Evolutionary conservation across 2,329 filamentous ascomycete genomes (phyloP).

Genomic region (Penicillium sp.): DNA sequence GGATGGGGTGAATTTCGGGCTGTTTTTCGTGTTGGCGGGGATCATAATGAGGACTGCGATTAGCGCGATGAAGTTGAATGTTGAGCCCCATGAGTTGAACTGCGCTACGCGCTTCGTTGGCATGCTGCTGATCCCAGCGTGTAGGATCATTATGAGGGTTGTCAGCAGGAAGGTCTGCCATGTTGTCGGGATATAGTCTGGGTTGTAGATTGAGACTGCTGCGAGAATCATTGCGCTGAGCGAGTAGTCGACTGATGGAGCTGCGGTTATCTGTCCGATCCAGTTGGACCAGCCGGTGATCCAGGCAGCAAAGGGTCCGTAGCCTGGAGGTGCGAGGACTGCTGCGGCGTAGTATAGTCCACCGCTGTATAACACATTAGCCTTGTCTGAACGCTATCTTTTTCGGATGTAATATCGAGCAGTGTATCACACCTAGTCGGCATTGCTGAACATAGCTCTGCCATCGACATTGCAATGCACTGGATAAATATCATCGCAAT

Average conservation of each 20-base stretch:
- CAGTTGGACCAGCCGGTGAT: constrained; percentile 70
- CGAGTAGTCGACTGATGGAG: constrained; percentile 65
- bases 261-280: constrained; percentile 64
- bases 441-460: constrained; percentile 71
- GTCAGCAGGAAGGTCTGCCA: constrained; percentile 70
- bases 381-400: background rate
- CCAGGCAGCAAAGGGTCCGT: constrained; percentile 66
- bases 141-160: constrained; percentile 64
- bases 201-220: constrained; percentile 65
- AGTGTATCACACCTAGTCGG: constrained; percentile 53
- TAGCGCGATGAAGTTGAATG: constrained; percentile 67
- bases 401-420: no score
- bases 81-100: constrained; percentile 68
- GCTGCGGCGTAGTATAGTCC: constrained; percentile 72
- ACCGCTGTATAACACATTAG: constrained; percentile 42
- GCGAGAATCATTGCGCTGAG: constrained; percentile 69
- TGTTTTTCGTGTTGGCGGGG: constrained; percentile 57
- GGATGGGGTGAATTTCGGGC: constrained; percentile 58
- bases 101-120: constrained; percentile 68
- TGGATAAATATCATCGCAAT: constrained; percentile 71
- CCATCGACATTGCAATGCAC: constrained; percentile 66
- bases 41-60: constrained; percentile 67
- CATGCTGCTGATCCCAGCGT: constrained; percentile 65
- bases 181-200: constrained; percentile 60
- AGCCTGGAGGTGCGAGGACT: constrained; percentile 65